Conservation (phyloP, 768 basidiomycete genomes). For the Panaeolus papilionaceus region DNA sequence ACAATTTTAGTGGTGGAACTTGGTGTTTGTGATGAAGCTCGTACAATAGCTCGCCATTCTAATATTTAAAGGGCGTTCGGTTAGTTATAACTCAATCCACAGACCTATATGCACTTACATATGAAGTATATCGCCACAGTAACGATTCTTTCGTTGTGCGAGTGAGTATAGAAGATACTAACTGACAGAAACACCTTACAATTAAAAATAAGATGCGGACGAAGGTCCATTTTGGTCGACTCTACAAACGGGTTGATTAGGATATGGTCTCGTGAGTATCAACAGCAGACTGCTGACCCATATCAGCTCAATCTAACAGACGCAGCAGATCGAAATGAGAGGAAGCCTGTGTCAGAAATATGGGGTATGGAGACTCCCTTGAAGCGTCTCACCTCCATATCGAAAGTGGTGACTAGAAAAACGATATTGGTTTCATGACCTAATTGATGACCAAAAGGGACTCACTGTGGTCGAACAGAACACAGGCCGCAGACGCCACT, state of each 20-base stretch:
- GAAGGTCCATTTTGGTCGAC: conserved; percentile 11
- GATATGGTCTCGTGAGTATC: not conserved
- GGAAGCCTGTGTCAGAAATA: not conserved
- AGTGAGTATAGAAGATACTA: not conserved
- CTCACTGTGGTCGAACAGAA: conserved; percentile 1
- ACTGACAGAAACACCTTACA: not conserved
- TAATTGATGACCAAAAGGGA: not conserved
- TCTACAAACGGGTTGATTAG: not conserved
- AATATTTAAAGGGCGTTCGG: not conserved
- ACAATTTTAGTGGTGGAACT: not conserved
- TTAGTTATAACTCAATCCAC: not conserved
- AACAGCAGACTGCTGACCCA: not conserved
- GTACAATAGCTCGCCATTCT: conserved; percentile 3
- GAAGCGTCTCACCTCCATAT: not conserved
- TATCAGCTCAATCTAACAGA: not conserved
- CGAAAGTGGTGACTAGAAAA: conserved; percentile 3
- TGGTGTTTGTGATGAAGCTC: not conserved
- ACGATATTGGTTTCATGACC: not conserved
- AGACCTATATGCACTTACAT: not conserved
- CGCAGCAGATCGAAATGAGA: not conserved
- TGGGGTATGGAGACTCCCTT: not conserved
- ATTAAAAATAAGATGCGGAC: conserved; percentile 1
- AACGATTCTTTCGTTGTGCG: not conserved
- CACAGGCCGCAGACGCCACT: not conserved
- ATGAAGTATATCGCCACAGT: not conserved